Percentiles rank a stretch among this genome's conserved stretches.
Evolutionary conservation across 1,139 yeast genomes (phyloP).

Genomic region (Blastobotrys elegans): DNA sequence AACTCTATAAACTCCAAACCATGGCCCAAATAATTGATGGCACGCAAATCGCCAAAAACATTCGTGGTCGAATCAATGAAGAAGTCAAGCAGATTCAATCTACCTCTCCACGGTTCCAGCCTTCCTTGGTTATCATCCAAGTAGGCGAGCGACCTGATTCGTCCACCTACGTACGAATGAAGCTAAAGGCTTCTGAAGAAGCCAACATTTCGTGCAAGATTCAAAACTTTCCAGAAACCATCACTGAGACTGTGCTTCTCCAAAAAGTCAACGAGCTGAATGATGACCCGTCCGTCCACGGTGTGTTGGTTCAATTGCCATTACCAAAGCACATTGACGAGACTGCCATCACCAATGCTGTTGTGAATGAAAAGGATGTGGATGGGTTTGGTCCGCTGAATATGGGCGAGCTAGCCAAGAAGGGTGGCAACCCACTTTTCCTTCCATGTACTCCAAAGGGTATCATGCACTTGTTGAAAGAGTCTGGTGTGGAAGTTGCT

Average conservation of each 20-base stretch:
- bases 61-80: slow-evolving; percentile 13
- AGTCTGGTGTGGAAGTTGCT: slow-evolving; percentile 55
- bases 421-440: slow-evolving; percentile 78
- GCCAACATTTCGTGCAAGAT: slow-evolving; percentile 35
- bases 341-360: slow-evolving; percentile 70
- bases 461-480: slow-evolving; percentile 68
- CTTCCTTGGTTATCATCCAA: slow-evolving; percentile 78
- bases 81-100: slow-evolving; percentile 13
- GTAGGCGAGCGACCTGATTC: slow-evolving; percentile 91
- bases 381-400: slow-evolving; percentile 92
- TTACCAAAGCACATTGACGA: slow-evolving; percentile 80
- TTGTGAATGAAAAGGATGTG: slow-evolving; percentile 77
- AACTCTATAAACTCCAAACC: background rate
- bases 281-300: slow-evolving; percentile 68
- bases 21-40: slow-evolving; percentile 17
- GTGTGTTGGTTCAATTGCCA: slow-evolving; percentile 89
- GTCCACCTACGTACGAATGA: slow-evolving; percentile 88
- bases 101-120: slow-evolving; percentile 50
- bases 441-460: slow-evolving; percentile 98
- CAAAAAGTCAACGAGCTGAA: slow-evolving; percentile 58
- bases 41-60: slow-evolving; percentile 15
- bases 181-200: slow-evolving; percentile 73
- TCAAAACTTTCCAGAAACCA: slow-evolving; percentile 31
- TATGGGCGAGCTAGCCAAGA: slow-evolving; percentile 85
- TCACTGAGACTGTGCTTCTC: slow-evolving; percentile 45